A percentile compares a stretch with the other conserved stretches of the same genome.
phyloP scores from a whole-genome alignment of 305 asterid species.

The Petunia hybrid region DNA sequence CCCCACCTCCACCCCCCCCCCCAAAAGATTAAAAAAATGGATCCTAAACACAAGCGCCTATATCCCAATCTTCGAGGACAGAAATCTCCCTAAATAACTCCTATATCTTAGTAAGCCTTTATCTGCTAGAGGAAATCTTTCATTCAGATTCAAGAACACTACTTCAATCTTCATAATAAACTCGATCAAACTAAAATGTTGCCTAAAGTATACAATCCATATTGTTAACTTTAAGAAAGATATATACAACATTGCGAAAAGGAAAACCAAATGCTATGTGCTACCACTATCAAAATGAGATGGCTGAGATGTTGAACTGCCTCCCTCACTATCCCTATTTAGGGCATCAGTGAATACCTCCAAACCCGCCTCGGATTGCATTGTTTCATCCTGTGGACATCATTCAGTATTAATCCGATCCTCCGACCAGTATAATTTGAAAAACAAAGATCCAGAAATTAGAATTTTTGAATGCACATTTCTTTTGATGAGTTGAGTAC shows the following conservation, averaged over 20 bases:
- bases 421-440: not conserved
- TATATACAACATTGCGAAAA: not conserved
- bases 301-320: slow-evolving; percentile 55
- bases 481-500: not conserved
- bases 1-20: not conserved
- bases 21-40: not conserved
- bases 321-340: slow-evolving; percentile 91
- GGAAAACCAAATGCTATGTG: slow-evolving; percentile 15
- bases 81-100: not conserved
- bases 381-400: slow-evolving; percentile 73
- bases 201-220: not conserved
- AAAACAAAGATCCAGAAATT: not conserved
- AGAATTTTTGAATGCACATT: not conserved
- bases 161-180: not conserved
- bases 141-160: not conserved
- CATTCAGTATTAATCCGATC: slow-evolving; percentile 7
- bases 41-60: not conserved
- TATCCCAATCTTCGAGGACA: not conserved
- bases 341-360: slow-evolving; percentile 93
- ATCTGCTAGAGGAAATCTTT: not conserved
- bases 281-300: slow-evolving; percentile 61
- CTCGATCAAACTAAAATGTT: not conserved
- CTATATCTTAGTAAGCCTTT: not conserved
- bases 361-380: slow-evolving; percentile 96
- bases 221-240: not conserved